phyloP scores from a whole-genome alignment of 768 basidiomycete genomes.

The Gymnopilus junonius region DNA sequence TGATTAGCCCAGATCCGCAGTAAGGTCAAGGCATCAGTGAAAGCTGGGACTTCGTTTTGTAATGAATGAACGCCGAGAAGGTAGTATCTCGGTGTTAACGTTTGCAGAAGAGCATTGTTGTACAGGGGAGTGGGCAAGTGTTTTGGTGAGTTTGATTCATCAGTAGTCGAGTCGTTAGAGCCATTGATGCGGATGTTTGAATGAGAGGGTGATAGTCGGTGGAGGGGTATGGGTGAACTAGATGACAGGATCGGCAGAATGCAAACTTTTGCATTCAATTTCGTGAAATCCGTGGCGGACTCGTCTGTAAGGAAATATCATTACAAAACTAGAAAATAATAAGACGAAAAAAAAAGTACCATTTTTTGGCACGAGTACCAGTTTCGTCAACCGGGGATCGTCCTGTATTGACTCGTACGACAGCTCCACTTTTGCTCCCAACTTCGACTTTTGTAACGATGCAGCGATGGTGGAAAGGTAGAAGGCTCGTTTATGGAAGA shows the following conservation, averaged over 20 bases:
- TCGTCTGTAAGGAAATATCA: constrained; percentile 41
- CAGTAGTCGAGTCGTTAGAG: constrained; percentile 20
- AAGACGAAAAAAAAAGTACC: constrained; percentile 41
- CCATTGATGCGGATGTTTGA: constrained; percentile 52
- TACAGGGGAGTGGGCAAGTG: constrained; percentile 74
- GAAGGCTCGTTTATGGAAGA: constrained; percentile 91
- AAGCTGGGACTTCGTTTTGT: constrained; percentile 62
- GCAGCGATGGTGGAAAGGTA: constrained; percentile 83
- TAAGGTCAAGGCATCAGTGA: constrained; percentile 74
- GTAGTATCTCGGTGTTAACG: constrained; percentile 50
- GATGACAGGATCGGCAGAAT: constrained; percentile 72
- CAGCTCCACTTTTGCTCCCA: constrained; percentile 57
- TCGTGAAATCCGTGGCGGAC: constrained; percentile 61
- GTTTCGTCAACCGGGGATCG: constrained; percentile 67
- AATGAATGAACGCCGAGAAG: constrained; percentile 58
- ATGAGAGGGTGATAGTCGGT: constrained; percentile 73
- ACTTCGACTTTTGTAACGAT: constrained; percentile 51
- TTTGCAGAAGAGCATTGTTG: constrained; percentile 71
- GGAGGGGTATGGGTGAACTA: constrained; percentile 65
- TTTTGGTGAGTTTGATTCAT: constrained; percentile 22
- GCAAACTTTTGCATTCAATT: constrained; percentile 71
- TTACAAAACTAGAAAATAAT: constrained; percentile 29
- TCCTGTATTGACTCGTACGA: constrained; percentile 59
- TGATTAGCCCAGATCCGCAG: constrained; percentile 92
- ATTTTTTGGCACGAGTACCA: constrained; percentile 61